phyloP scores from a whole-genome alignment of 108 stramenopile species.

The Cyclostephanos tholiformis region DNA sequence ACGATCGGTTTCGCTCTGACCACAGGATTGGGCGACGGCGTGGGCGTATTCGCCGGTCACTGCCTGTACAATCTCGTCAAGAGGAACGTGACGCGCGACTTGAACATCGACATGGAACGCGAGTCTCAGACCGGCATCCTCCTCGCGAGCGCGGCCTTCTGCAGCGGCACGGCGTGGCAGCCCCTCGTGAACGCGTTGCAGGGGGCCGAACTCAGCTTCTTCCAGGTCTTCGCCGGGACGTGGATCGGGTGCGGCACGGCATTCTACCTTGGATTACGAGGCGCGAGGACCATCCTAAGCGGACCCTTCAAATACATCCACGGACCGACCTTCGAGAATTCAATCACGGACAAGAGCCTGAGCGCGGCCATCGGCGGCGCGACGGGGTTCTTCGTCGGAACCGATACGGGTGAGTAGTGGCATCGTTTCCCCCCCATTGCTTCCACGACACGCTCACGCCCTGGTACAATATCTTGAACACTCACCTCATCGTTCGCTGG shows the following conservation, averaged over 20 bases:
- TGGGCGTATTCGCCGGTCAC: slow-evolving; percentile 76
- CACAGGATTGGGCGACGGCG: slow-evolving; percentile 74
- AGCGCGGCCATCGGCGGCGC: slow-evolving; percentile 76
- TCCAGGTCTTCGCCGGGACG: slow-evolving; percentile 69
- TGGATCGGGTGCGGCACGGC: slow-evolving; percentile 83
- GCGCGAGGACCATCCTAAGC: slow-evolving; percentile 58
- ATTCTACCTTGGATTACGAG: slow-evolving; percentile 75
- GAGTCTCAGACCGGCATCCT: slow-evolving; percentile 70
- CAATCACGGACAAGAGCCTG: slow-evolving; percentile 64
- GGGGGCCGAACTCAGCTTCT: slow-evolving; percentile 70
- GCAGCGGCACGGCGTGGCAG: slow-evolving; percentile 85
- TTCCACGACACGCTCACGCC: too few relatives aligned
- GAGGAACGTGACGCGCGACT: slow-evolving; percentile 48
- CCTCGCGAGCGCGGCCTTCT: slow-evolving; percentile 78
- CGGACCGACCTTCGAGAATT: slow-evolving; percentile 74
- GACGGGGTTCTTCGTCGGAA: slow-evolving; percentile 87
- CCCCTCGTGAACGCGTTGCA: slow-evolving; percentile 79
- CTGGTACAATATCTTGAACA: too few relatives aligned
- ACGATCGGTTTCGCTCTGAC: slow-evolving; percentile 67
- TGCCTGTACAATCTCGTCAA: slow-evolving; percentile 61
- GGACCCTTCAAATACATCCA: slow-evolving; percentile 57
- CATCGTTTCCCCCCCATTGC: too few relatives aligned
- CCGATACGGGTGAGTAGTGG: slow-evolving; percentile 52
- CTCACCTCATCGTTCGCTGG: too few relatives aligned
- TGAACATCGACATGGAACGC: slow-evolving; percentile 54